These are phyloP conservation scores for Schizochytrium sp. DNA, from an alignment of 108 stramenopile genomes.

Conservation along the genomic window DNA sequence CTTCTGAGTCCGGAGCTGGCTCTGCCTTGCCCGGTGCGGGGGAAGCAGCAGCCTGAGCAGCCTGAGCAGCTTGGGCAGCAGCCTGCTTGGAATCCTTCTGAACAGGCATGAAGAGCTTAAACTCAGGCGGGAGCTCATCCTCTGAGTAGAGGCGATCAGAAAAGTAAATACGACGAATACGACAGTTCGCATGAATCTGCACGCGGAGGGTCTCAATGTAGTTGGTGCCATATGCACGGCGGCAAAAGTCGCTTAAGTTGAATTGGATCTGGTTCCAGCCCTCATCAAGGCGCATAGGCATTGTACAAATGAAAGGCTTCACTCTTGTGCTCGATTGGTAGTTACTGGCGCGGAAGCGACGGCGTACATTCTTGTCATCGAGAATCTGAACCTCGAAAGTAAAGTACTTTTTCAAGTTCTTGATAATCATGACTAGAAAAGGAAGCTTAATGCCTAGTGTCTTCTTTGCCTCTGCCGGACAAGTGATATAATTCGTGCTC, in stretches of 20 bases:
- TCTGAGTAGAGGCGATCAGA: conserved; percentile 88
- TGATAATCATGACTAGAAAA: conserved; percentile 92
- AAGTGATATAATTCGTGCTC: conserved; percentile 88
- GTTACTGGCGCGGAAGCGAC: conserved; percentile 89
- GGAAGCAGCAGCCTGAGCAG: conserved; percentile 9
- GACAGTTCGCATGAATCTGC: conserved; percentile 92
- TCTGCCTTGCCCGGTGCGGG: neutral
- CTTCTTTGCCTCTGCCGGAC: conserved; percentile 85
- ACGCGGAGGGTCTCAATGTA: conserved; percentile 91
- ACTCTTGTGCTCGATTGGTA: conserved; percentile 91
- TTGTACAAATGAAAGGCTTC: conserved; percentile 93
- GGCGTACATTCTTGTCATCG: conserved; percentile 89
- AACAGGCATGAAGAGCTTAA: conserved; percentile 82
- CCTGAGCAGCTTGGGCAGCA: neutral
- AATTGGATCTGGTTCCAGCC: conserved; percentile 96
- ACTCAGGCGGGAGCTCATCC: conserved; percentile 91
- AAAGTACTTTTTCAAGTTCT: conserved; percentile 94
- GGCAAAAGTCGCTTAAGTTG: conserved; percentile 89
- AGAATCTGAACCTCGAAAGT: conserved; percentile 93
- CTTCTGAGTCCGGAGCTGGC: neutral
- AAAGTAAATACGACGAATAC: conserved; percentile 91
- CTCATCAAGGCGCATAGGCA: conserved; percentile 93
- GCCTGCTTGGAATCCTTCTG: conserved; percentile 52
- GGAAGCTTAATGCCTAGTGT: conserved; percentile 91
- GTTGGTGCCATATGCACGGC: conserved; percentile 92